Conservation (phyloP, 805 yeast species). For the Metahyphopichia silvanorum region DNA sequence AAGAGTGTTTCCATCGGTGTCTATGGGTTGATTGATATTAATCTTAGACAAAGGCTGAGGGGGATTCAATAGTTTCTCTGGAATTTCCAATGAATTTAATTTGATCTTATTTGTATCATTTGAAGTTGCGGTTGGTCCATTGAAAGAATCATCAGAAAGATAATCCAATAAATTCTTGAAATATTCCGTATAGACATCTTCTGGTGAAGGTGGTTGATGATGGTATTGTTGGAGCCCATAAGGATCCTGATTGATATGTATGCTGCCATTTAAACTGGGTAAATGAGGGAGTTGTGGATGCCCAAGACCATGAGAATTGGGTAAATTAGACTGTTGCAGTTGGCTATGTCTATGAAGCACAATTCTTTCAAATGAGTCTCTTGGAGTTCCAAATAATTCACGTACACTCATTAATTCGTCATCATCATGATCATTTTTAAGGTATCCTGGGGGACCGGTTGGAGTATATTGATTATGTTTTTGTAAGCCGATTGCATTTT, state of each 20-base stretch:
- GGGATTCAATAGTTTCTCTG: constrained; percentile 46
- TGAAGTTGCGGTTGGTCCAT: constrained; percentile 22
- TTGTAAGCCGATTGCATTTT: neutral
- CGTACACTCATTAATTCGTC: constrained; percentile 36
- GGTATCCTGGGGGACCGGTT: constrained; percentile 3
- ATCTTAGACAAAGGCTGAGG: constrained; percentile 56
- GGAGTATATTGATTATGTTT: neutral
- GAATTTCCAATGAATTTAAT: constrained; percentile 15
- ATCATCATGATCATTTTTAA: constrained; percentile 9
- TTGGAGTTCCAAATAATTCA: constrained; percentile 41
- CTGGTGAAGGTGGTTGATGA: constrained; percentile 22
- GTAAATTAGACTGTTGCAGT: constrained; percentile 14
- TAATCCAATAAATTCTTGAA: constrained; percentile 45
- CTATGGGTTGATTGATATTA: constrained; percentile 81
- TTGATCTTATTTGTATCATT: neutral
- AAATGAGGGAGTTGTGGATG: constrained; percentile 11
- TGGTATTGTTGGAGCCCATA: constrained; percentile 40
- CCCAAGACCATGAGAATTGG: constrained; percentile 7
- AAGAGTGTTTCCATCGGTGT: constrained; percentile 89
- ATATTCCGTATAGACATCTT: constrained; percentile 33
- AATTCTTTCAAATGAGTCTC: constrained; percentile 33
- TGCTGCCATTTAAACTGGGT: constrained; percentile 19
- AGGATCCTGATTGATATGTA: constrained; percentile 22
- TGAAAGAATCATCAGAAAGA: constrained; percentile 10
- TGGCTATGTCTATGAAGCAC: no score